Evolutionary conservation across 164 flowering plant species (phyloP).

Genomic region (Litsea cubeba): DNA sequence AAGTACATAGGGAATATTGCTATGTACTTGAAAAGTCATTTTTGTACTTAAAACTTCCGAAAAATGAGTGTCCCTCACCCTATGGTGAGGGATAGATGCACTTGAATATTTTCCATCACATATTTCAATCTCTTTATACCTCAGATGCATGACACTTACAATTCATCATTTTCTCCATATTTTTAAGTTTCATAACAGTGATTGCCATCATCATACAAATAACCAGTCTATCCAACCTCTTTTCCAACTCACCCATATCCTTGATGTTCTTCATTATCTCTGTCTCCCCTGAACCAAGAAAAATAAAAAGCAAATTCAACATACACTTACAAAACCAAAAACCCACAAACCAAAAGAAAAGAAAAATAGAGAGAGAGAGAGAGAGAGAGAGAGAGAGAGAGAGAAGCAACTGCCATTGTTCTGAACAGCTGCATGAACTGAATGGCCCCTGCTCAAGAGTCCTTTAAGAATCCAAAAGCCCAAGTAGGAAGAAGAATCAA

Average conservation of each 20-base stretch:
- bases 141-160: no score
- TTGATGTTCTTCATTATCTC: conserved; percentile 34
- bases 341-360: neutral
- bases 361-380: neutral
- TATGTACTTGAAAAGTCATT: no score
- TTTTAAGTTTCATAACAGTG: no score
- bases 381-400: neutral
- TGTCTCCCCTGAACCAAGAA: conserved; percentile 25
- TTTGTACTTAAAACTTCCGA: no score
- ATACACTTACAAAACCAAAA: neutral
- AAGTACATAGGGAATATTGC: no score
- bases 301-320: conserved; percentile 2
- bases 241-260: conserved; percentile 37
- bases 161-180: no score
- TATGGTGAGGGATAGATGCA: no score
- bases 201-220: no score
- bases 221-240: conserved; percentile 34
- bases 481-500: conserved; percentile 59
- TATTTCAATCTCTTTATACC: no score
- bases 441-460: conserved; percentile 44
- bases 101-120: no score
- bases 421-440: conserved; percentile 61
- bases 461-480: conserved; percentile 54
- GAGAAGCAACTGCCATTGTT: conserved; percentile 24
- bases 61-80: no score